Evolutionary conservation across 2,329 filamentous ascomycete genomes (phyloP), one percentile per base, ranked within the genome.

Genomic region (Fusarium illudens): DNA sequence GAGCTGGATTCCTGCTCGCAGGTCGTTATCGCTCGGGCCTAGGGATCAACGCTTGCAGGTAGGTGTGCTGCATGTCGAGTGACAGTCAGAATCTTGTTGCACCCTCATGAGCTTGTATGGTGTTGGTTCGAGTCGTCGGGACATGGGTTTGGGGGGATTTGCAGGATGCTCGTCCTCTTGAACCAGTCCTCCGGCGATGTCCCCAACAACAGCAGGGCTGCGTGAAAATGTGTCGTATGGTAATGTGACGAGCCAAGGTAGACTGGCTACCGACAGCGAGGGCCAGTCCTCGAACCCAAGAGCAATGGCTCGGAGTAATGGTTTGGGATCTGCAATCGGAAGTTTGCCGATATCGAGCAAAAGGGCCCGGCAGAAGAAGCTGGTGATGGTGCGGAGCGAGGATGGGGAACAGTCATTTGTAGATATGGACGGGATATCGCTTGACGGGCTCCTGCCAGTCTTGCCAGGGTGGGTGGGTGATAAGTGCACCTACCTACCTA

Each of bases 91-190:
- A 42, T 22, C 58, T 65, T 25, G 32, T 49, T 60, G 56, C 56
- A 49, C 50, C 52, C 51, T 64, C 39, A 27, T 27, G 51, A 64
- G 64, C 62, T 65, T 60, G 53, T 64, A n/a, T 20, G 39, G n/a
- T 27, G 39, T 46, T 46, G 39, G 37, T 25, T 46, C 46, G 51
- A 39, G 50, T n/a, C 54, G 49, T 50, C 17, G 19, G 30, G 30
- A n/a, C 49, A 51, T 51, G 20, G 13, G 12, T 22, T 33, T 34
- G 27, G 44, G 25, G 27, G 9, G 12, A 29, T 46, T 46, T n/a
- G 22, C 22, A 27, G 39, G 6, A 46, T 27, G 25, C 22, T 13
- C 15, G 22, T 46, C 15, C 39, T 27, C 22, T 46, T 27, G 22
- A 12, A 25, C 22, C n/a, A 27, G n/a, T 46, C n/a, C 29, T 15